Conservation (phyloP, 2,329 filamentous ascomycete genomes). For the Colletotrichum sp. region DNA sequence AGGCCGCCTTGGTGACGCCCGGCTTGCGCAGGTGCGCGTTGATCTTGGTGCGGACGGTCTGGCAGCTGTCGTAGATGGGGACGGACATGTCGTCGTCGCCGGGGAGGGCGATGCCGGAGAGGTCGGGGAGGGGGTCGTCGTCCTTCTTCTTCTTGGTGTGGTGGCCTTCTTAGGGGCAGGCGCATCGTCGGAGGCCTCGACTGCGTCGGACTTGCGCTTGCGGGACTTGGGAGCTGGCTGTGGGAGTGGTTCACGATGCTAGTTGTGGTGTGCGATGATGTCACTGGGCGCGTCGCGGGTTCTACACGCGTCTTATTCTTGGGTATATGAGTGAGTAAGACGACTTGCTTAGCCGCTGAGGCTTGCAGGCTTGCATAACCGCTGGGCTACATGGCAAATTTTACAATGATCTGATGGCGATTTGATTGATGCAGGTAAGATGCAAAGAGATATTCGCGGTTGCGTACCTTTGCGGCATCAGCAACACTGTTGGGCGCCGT, state of each 20-base stretch:
- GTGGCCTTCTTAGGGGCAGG: not conserved
- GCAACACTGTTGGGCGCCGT: not conserved
- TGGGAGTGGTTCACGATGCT: not conserved
- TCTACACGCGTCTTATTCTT: not conserved
- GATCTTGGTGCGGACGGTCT: slow-evolving; percentile 64
- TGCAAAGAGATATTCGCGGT: not conserved
- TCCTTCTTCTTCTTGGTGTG: not conserved
- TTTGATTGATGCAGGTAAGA: not conserved
- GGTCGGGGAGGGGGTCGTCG: slow-evolving; percentile 12
- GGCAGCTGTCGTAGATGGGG: slow-evolving; percentile 60
- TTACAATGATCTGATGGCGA: not conserved
- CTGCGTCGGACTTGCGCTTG: slow-evolving; percentile 19
- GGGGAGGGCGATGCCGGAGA: slow-evolving; percentile 46
- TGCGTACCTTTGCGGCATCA: not conserved
- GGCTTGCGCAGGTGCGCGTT: slow-evolving; percentile 50
- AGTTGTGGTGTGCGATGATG: not conserved
- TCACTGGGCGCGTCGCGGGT: not conserved
- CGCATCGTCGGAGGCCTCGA: not conserved
- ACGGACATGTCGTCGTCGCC: slow-evolving; percentile 53
- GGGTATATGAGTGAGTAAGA: too few species aligned
- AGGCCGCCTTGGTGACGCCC: slow-evolving; percentile 54
- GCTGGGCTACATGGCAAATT: not conserved
- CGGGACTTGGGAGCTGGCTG: slow-evolving; percentile 2
- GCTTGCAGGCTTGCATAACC: not conserved
- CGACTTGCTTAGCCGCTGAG: not conserved